These are phyloP conservation scores for Tetradesmus lagerheimii DNA, from an alignment of 139 green algal genomes.

Conservation along the genomic window DNA sequence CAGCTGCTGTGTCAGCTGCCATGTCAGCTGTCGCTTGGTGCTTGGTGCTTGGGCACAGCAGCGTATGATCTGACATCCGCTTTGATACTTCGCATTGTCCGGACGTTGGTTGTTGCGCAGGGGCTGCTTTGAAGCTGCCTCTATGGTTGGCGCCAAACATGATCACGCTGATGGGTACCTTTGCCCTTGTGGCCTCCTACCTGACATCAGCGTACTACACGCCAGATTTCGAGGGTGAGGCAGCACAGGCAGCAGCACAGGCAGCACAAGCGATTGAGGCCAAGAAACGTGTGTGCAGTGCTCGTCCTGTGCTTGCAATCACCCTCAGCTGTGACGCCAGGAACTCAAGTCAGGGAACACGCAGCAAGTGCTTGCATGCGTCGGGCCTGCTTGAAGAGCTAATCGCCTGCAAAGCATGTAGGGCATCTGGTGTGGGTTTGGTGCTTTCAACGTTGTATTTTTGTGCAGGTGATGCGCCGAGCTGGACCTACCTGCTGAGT, in stretches of 20 bases:
- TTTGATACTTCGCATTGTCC: neutral
- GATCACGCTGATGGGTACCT: constrained; percentile 88
- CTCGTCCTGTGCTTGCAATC: neutral
- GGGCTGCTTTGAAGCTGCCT: constrained; percentile 70
- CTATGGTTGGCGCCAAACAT: constrained; percentile 95
- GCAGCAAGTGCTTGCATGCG: neutral
- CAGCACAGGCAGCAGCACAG: neutral
- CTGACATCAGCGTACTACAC: constrained; percentile 63
- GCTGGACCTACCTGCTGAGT: constrained; percentile 76
- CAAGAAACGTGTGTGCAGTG: neutral
- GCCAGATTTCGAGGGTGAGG: constrained; percentile 74
- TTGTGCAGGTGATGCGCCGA: constrained; percentile 58
- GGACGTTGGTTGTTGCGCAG: constrained; percentile 33
- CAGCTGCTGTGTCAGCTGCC: neutral
- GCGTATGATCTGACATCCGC: neutral
- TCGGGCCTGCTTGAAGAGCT: neutral
- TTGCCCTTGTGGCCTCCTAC: constrained; percentile 75
- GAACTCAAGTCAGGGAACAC: too few species aligned
- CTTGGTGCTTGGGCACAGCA: neutral
- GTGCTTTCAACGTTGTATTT: neutral
- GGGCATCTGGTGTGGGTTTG: neutral
- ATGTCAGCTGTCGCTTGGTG: neutral
- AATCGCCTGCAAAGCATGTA: neutral
- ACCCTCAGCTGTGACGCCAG: neutral
- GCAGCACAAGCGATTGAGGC: neutral